Conservation (phyloP, 345 rosid genomes). For the Excoecaria cochinchinensis region DNA sequence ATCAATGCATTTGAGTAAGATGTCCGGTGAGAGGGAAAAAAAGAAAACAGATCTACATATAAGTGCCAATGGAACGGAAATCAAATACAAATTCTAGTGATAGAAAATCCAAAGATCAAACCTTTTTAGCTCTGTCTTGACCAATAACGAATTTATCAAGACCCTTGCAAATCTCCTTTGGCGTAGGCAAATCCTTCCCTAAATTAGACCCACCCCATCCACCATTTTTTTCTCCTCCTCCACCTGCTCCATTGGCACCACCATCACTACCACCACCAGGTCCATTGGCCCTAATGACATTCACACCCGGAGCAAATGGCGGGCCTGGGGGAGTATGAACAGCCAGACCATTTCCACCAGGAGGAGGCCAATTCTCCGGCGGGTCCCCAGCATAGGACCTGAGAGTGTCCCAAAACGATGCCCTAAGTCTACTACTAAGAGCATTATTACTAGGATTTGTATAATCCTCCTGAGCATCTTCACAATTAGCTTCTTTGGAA, state of each 20-base stretch:
- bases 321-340: constrained; percentile 73
- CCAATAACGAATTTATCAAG: constrained; percentile 90
- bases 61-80: background rate
- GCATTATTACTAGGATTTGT: constrained; percentile 7
- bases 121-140: constrained; percentile 84
- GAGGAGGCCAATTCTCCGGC: constrained; percentile 61
- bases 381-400: constrained; percentile 68
- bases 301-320: constrained; percentile 63
- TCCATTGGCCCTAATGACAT: constrained; percentile 46
- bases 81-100: background rate
- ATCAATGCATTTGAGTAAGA: background rate
- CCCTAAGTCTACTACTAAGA: constrained; percentile 39
- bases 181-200: constrained; percentile 88
- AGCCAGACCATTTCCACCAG: constrained; percentile 52
- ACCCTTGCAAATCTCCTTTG: constrained; percentile 83
- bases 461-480: constrained; percentile 21
- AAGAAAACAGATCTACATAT: background rate
- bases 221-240: constrained; percentile 14
- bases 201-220: constrained; percentile 88
- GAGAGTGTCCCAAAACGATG: constrained; percentile 73
- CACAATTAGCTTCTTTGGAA: constrained; percentile 24
- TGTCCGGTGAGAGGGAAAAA: background rate
- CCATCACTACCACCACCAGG: constrained; percentile 29
- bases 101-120: constrained; percentile 11
- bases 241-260: constrained; percentile 16